Percentiles rank a stretch among this genome's conserved stretches.
Conservation (phyloP, 2,329 filamentous ascomycete species). For the Chaetothyriales sp. region DNA sequence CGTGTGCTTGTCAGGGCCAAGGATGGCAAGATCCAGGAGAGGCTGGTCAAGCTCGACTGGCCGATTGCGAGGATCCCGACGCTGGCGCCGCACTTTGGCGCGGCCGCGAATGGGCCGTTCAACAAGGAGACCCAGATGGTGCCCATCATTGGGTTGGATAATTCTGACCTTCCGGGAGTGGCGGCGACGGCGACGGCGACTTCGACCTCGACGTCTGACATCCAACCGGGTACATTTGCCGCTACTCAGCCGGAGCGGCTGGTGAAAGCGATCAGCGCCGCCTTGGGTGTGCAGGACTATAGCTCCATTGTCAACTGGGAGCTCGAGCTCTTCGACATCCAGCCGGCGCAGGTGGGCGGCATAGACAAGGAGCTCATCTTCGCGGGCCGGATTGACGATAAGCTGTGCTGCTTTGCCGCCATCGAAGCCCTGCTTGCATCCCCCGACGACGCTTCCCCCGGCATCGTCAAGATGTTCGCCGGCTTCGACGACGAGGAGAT, state of each 20-base stretch:
- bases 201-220: slow-evolving; percentile 14
- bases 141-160: slow-evolving; percentile 80
- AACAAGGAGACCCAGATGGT: slow-evolving; percentile 91
- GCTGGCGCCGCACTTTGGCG: slow-evolving; percentile 83
- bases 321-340: slow-evolving; percentile 81
- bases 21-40: slow-evolving; percentile 60
- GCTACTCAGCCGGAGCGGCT: slow-evolving; percentile 72
- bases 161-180: slow-evolving; percentile 38
- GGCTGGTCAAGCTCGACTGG: slow-evolving; percentile 84
- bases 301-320: slow-evolving; percentile 86
- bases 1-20: slow-evolving; percentile 61
- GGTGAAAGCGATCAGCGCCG: slow-evolving; percentile 63
- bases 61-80: slow-evolving; percentile 87
- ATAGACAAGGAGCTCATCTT: slow-evolving; percentile 90
- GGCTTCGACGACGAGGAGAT: slow-evolving; percentile 97
- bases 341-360: slow-evolving; percentile 70
- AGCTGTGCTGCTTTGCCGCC: slow-evolving; percentile 88
- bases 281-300: slow-evolving; percentile 60
- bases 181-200: neutral
- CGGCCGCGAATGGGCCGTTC: slow-evolving; percentile 47
- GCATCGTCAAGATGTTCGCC: slow-evolving; percentile 77
- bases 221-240: slow-evolving; percentile 51
- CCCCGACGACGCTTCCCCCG: slow-evolving; percentile 33
- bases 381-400: slow-evolving; percentile 89
- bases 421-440: slow-evolving; percentile 66